phyloP scores from a whole-genome alignment of 2,329 filamentous ascomycete species.

The Incumbomyces delicatus region DNA sequence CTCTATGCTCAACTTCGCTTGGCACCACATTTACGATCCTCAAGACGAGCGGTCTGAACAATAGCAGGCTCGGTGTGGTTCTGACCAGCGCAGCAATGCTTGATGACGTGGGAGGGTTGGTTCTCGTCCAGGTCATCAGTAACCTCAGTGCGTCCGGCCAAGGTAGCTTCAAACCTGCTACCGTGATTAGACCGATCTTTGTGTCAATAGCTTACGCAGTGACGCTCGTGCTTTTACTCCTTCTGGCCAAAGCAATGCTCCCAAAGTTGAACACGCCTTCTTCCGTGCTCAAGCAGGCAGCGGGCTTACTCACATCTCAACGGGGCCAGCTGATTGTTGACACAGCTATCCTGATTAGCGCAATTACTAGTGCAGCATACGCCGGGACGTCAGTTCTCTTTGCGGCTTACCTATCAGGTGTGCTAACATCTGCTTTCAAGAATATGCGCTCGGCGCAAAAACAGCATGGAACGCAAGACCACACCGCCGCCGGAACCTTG shows the following conservation, averaged over 20 bases:
- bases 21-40: constrained; percentile 61
- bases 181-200: constrained; percentile 42
- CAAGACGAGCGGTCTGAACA: constrained; percentile 49
- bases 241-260: constrained; percentile 3
- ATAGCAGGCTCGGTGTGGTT: constrained; percentile 50
- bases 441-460: background rate
- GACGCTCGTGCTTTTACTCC: constrained; percentile 21
- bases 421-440: constrained; percentile 36
- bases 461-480: background rate
- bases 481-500: too few relatives aligned
- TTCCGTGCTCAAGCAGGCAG: too few relatives aligned
- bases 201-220: constrained; percentile 35
- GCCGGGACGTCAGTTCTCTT: constrained; percentile 49
- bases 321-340: constrained; percentile 30
- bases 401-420: constrained; percentile 49
- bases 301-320: background rate
- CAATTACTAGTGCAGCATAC: constrained; percentile 42
- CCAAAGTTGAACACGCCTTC: background rate
- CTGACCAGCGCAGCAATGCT: constrained; percentile 67
- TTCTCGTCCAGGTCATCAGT: constrained; percentile 68
- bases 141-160: constrained; percentile 43
- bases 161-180: constrained; percentile 28
- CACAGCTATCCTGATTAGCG: constrained; percentile 34
- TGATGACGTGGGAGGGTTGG: constrained; percentile 67
- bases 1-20: constrained; percentile 63